These are phyloP conservation scores for Prunus mume DNA, from an alignment of 306 rosid genomes.

Conservation along the genomic window DNA sequence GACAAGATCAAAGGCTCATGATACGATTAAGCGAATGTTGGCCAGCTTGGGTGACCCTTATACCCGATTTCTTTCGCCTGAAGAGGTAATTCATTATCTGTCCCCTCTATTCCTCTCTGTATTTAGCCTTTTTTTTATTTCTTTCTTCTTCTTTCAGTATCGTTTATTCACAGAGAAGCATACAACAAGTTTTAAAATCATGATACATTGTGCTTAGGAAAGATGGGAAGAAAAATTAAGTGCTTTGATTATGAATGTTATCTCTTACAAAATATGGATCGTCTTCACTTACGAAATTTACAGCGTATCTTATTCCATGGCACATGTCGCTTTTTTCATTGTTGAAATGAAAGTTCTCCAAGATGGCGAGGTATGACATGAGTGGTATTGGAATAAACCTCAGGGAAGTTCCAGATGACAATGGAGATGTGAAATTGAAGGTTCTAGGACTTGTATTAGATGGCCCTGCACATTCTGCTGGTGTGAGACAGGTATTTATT, in stretches of 20 bases:
- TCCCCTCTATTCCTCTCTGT: background rate
- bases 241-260: background rate
- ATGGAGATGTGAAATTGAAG: slow-evolving; percentile 63
- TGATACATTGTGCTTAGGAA: background rate
- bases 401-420: slow-evolving; percentile 77
- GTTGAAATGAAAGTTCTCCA: slow-evolving; percentile 76
- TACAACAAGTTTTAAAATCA: background rate
- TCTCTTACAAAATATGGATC: background rate
- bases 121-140: background rate
- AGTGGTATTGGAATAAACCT: slow-evolving; percentile 97
- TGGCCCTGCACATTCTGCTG: slow-evolving; percentile 87
- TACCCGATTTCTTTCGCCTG: slow-evolving; percentile 86
- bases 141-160: background rate
- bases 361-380: slow-evolving; percentile 99
- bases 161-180: background rate
- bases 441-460: slow-evolving; percentile 81
- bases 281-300: slow-evolving; percentile 23
- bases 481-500: slow-evolving; percentile 81
- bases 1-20: slow-evolving; percentile 82
- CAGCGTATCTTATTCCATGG: slow-evolving; percentile 41
- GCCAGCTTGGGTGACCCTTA: slow-evolving; percentile 92
- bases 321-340: slow-evolving; percentile 31
- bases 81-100: slow-evolving; percentile 49
- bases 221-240: background rate
- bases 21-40: slow-evolving; percentile 74